Percentiles rank a stretch among this genome's conserved stretches.
phyloP scores from a whole-genome alignment of 2,329 filamentous ascomycete genomes.

The Fusarium subtropicale region DNA sequence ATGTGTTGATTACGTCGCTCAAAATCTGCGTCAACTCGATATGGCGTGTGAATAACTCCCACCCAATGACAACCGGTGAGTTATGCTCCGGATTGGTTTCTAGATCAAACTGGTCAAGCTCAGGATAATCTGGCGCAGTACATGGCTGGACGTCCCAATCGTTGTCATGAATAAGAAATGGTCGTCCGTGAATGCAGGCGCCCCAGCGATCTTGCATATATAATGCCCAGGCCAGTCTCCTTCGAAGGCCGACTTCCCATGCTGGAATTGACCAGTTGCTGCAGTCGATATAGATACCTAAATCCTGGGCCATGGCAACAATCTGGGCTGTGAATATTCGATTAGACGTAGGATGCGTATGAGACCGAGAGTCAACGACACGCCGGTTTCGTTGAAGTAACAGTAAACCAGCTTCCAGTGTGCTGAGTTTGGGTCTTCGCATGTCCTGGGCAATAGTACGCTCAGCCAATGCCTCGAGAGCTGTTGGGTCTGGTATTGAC shows the following conservation, averaged over 20 bases:
- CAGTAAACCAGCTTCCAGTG: conserved; percentile 65
- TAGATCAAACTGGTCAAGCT: conserved; percentile 51
- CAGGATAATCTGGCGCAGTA: conserved; percentile 54
- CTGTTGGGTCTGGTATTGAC: conserved; percentile 47
- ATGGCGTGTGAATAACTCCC: conserved; percentile 63
- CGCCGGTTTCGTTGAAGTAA: conserved; percentile 62
- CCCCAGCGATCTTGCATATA: conserved; percentile 75
- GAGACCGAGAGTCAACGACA: conserved; percentile 48
- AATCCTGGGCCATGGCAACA: conserved; percentile 67
- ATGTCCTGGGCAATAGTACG: conserved; percentile 61
- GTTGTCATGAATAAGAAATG: conserved; percentile 62
- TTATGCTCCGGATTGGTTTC: conserved; percentile 53
- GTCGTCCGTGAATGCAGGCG: conserved; percentile 67
- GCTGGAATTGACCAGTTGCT: conserved; percentile 70
- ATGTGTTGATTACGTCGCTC: conserved; percentile 61
- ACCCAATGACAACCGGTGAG: conserved; percentile 58
- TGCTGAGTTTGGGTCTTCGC: conserved; percentile 65
- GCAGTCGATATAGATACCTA: conserved; percentile 71
- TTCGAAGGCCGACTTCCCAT: conserved; percentile 72
- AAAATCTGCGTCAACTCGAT: conserved; percentile 63
- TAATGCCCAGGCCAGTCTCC: conserved; percentile 71
- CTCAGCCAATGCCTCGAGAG: conserved; percentile 55
- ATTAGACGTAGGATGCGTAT: conserved; percentile 47
- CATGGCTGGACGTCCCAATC: conserved; percentile 66
- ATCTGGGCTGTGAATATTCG: conserved; percentile 65